Base-by-base conservation (phyloP, 768 basidiomycete genomes). In the Tephrocybe sp. region DNA sequence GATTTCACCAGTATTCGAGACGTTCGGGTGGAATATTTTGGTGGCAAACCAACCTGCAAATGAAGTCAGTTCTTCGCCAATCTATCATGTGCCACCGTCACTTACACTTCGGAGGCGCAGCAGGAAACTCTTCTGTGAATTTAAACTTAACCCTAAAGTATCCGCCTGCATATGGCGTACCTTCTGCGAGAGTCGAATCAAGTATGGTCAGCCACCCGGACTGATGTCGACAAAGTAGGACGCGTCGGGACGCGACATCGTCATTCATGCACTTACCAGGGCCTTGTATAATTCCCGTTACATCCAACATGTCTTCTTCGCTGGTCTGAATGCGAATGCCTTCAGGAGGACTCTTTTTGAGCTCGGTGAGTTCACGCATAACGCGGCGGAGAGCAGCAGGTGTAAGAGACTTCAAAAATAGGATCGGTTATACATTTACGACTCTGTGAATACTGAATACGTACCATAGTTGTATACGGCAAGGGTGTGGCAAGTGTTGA, bases 21-120 rank as follows among this genome's bases (percentile, higher is more conserved):
- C 92, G 60, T 98, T 98, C 0, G 96, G 95, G 61, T 98, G 95
- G 69, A 98, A 98, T 49, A 98, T 95, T 74, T 96, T 97, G 42
- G 95, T 97, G 12, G 79, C 73, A 57, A 97, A 89, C 75, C 90
- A 87, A 62, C 95, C 94, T 96, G 57, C 9, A 34, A 19, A 9
- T 34, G 47, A 40, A 32, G 44, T 60, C 32, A 62, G 37, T 26
- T 32, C n/a, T n/a, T 3, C 27, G 31, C 18, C 16, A 9, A 19
- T 47, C 37, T 22, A 34, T n/a, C 13, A 7, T 27, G 5, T 27
- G n/a, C 15, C 26, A 32, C 1, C 39, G 1, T 58, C 7, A 69
- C 82, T 41, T 57, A 95, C 96, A 97, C 75, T 95, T 97, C 7
- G 95, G 95, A 43, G 95, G 95, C 22, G 85, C 82, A 39, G 92